Percentiles rank a stretch among this genome's conserved stretches.
phyloP scores from a whole-genome alignment of 495 filamentous ascomycete genomes.

The Cairneyella variabilis region DNA sequence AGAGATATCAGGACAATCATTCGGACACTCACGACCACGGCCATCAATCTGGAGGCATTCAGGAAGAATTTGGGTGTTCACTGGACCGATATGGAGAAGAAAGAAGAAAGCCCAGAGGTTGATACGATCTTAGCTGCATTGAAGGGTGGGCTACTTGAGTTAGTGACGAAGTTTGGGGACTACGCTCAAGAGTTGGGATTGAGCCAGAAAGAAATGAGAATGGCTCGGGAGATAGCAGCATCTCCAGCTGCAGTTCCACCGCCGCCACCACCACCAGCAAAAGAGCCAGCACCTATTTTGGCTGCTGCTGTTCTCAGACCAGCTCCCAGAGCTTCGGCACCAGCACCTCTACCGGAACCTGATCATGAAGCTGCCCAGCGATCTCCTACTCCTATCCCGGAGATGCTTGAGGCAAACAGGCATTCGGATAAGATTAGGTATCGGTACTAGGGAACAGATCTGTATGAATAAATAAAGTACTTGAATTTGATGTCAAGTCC shows the following conservation, averaged over 20 bases:
- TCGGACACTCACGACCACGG: constrained; percentile 61
- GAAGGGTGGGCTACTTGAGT: constrained; percentile 51
- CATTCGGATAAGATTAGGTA: no score
- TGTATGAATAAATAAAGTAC: not conserved
- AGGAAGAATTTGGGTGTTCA: constrained; percentile 54
- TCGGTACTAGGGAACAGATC: no score
- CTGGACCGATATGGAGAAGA: constrained; percentile 74
- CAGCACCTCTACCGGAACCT: no score
- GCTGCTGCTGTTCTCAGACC: no score
- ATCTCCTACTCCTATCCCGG: no score
- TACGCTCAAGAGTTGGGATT: constrained; percentile 65
- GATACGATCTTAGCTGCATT: constrained; percentile 57
- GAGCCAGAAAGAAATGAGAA: constrained; percentile 59
- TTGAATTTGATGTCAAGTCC: no score
- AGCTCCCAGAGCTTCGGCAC: no score
- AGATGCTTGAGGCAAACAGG: no score
- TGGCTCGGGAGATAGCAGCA: constrained; percentile 62
- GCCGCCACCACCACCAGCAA: constrained; percentile 2
- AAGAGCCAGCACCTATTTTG: no score
- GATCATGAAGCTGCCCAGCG: no score
- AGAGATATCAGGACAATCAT: constrained; percentile 70
- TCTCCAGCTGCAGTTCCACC: not conserved
- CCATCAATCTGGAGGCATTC: constrained; percentile 67
- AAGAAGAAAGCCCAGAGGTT: constrained; percentile 49
- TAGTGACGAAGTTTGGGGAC: constrained; percentile 65